Evolutionary conservation across 2,329 filamentous ascomycete species (phyloP).

Genomic region (Magnaporthales sp.): DNA sequence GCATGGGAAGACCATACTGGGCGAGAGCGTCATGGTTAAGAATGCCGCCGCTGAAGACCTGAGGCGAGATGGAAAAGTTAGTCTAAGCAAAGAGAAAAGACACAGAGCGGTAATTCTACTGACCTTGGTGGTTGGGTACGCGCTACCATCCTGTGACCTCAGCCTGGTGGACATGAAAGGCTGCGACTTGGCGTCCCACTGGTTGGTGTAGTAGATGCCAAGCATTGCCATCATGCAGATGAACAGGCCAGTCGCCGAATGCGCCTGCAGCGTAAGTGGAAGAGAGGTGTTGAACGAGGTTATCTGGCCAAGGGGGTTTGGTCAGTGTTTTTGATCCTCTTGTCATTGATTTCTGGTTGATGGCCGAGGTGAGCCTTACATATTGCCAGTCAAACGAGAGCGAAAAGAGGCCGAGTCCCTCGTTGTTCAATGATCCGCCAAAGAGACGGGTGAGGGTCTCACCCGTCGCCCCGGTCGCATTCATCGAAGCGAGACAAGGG

Average conservation of each 20-base stretch:
- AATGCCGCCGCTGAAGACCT: neutral
- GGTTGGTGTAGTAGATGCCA: slow-evolving; percentile 41
- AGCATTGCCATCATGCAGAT: slow-evolving; percentile 41
- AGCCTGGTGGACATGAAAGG: slow-evolving; percentile 48
- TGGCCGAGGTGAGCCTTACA: neutral
- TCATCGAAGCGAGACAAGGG: slow-evolving; percentile 42
- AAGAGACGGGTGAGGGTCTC: neutral
- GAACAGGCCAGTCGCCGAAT: slow-evolving; percentile 34
- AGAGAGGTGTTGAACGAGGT: slow-evolving; percentile 44
- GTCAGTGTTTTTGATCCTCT: slow-evolving; percentile 5
- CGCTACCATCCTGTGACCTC: slow-evolving; percentile 26
- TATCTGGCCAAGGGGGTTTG: slow-evolving; percentile 27
- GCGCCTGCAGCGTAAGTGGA: slow-evolving; percentile 39
- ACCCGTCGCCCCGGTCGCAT: slow-evolving; percentile 24
- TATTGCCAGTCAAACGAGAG: neutral
- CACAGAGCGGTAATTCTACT: slow-evolving; percentile 30
- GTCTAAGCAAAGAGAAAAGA: no score
- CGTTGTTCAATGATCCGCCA: neutral
- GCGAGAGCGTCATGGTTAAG: neutral
- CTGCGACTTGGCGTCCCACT: slow-evolving; percentile 33
- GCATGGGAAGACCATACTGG: neutral
- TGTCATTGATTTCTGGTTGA: slow-evolving; percentile 8
- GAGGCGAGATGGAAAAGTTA: slow-evolving; percentile 12
- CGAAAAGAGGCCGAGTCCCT: neutral
- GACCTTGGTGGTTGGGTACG: slow-evolving; percentile 29